These are phyloP conservation scores for Mycena sanguinolenta DNA, from an alignment of 768 basidiomycete species.

Conservation along the genomic window DNA sequence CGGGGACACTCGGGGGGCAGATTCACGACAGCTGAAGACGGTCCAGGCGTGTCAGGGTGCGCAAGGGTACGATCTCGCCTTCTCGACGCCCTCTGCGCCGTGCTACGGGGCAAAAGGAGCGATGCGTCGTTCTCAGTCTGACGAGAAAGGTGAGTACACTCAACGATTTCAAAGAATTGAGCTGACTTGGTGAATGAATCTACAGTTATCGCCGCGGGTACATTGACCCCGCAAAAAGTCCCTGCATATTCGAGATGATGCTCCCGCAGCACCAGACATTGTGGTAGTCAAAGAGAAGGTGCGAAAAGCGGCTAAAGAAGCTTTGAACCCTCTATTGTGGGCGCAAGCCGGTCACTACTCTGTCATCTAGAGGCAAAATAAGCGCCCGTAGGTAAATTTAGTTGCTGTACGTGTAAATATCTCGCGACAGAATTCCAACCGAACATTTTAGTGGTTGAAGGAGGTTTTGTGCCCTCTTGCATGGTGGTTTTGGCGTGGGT, in stretches of 20 bases:
- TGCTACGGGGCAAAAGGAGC: not conserved
- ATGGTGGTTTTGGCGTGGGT: too few species aligned
- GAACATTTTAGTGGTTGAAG: too few species aligned
- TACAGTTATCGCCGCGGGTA: constrained; percentile 29
- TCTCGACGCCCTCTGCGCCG: not conserved
- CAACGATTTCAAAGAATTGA: not conserved
- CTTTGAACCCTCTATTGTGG: too few species aligned
- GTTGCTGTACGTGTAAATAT: not conserved
- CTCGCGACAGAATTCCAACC: too few species aligned
- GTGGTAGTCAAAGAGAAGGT: constrained; percentile 1
- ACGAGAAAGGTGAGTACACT: constrained; percentile 2
- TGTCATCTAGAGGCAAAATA: too few species aligned
- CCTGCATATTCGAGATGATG: constrained; percentile 22
- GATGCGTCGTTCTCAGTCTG: not conserved
- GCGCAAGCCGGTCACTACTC: too few species aligned
- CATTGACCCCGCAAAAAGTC: constrained; percentile 26
- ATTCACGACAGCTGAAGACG: not conserved
- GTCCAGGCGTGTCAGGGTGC: not conserved
- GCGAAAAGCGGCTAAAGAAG: constrained; percentile 31
- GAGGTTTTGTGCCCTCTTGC: too few species aligned
- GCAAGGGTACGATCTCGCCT: not conserved
- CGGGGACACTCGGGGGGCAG: not conserved
- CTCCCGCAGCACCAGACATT: constrained; percentile 12
- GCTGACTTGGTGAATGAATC: constrained; percentile 26
- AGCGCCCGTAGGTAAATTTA: constrained; percentile 1